Base-by-base conservation (phyloP, 2,329 filamentous ascomycete species). In the Laburnicola sp. region DNA sequence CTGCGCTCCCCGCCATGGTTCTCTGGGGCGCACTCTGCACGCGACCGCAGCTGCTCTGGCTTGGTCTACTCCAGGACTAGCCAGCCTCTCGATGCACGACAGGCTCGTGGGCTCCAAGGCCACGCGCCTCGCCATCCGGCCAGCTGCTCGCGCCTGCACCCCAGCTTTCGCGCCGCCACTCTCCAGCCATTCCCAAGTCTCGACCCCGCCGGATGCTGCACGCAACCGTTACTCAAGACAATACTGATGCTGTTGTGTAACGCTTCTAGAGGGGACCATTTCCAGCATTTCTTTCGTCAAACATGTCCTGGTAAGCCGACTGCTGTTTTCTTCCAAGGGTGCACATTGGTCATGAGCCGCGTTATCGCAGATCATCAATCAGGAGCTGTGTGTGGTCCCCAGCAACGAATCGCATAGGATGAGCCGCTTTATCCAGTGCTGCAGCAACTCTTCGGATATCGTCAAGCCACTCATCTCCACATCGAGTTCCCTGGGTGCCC, bases 261-360 rank as follows among this genome's bases (percentile, higher is more conserved):
- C 61, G 45, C 40, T 41, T 56, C 49, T 60, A 92, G 88, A 92
- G 80, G 88, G 89, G 57, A 92, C 89, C 43, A 85, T 92, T 57
- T 91, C 88, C 72, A 87, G 87, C 62, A 91, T 92, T 70, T 89
- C 86, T 62, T 92, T 92, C 74, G 89, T 92, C 74, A 89, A 89
- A 76, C 86, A 91, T 71, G 84, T 89, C 59, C 78, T 92, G 76
- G 89, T 92, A 84, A 82, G 87, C 60, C 51, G 59, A 48, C 49
- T 45, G 51, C 47, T 52, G 48, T 60, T 51, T 68, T 48, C 32
- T 58, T 43, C 36, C 50, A 16, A 16, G 16, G 16, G 16, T 16
- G 16, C 16, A 16, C 53, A 55, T 56, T 51, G 25, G 32, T 41
- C 16, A 48, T 39, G 51, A 27, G 41, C 34, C 30, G 32, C 25